A percentile compares a stretch with the other conserved stretches of the same genome.
These are phyloP conservation scores for Populus tomentosa DNA, from an alignment of 441 rosid genomes.

Conservation along the genomic window DNA sequence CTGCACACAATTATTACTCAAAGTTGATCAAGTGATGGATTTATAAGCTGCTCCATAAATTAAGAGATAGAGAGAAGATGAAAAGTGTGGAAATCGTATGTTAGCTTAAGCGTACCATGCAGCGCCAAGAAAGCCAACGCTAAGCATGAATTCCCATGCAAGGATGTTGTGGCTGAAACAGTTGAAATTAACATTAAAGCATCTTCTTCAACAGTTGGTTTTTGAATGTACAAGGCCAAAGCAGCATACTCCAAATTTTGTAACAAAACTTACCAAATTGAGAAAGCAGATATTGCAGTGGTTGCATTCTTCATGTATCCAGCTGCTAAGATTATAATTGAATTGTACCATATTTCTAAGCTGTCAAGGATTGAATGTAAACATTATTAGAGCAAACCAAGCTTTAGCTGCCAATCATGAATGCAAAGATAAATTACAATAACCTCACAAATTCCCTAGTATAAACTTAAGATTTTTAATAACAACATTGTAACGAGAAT, in stretches of 20 bases:
- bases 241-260: background rate
- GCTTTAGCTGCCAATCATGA: too few species aligned
- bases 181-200: background rate
- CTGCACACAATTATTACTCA: conserved; percentile 16
- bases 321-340: conserved; percentile 47
- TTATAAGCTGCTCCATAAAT: background rate
- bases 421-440: too few species aligned
- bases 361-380: conserved; percentile 15
- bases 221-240: background rate
- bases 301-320: conserved; percentile 52
- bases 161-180: conserved; percentile 42
- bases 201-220: background rate
- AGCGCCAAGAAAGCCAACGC: conserved; percentile 53
- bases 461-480: too few species aligned
- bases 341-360: conserved; percentile 58
- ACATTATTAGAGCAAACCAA: too few species aligned
- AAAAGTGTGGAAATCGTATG: background rate
- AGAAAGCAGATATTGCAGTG: conserved; percentile 43
- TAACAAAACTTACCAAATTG: conserved; percentile 46
- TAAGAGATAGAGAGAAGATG: too few species aligned
- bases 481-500: too few species aligned
- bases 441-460: too few species aligned
- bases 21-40: background rate
- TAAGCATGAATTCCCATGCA: conserved; percentile 47
- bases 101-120: conserved; percentile 35